These are phyloP conservation scores for Dorcoceras hygrometricum DNA, from an alignment of 257 asterid species.

Conservation along the genomic window DNA sequence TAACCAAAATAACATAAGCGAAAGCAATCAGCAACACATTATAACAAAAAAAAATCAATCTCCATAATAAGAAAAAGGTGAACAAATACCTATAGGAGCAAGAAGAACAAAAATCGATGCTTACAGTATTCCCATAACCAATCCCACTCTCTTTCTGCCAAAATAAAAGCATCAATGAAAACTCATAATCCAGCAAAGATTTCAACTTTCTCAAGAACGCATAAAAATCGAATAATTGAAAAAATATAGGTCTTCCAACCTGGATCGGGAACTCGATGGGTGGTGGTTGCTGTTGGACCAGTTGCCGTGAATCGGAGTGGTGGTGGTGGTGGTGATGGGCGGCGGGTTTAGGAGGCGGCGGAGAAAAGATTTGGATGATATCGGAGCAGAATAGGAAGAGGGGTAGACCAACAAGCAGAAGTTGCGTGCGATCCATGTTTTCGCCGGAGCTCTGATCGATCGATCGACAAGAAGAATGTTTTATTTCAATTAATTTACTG, in stretches of 20 bases:
- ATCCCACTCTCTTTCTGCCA: conserved; percentile 57
- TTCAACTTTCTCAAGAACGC: not conserved
- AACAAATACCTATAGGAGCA: conserved; percentile 73
- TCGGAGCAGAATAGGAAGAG: conserved; percentile 84
- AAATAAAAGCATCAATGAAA: not conserved
- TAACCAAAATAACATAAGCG: conserved; percentile 11
- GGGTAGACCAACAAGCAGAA: conserved; percentile 73
- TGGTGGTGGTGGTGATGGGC: conserved; percentile 39
- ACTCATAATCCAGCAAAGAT: not conserved
- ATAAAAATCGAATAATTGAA: conserved; percentile 4
- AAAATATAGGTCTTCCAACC: conserved; percentile 35
- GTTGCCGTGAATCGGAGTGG: conserved; percentile 35
- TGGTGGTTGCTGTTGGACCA: conserved; percentile 50
- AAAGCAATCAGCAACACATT: not conserved
- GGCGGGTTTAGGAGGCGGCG: conserved; percentile 67
- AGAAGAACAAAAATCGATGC: conserved; percentile 83
- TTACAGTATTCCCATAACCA: conserved; percentile 81
- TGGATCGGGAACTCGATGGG: conserved; percentile 61
- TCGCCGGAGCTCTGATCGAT: conserved; percentile 28
- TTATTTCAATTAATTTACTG: too few species aligned
- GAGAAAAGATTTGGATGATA: conserved; percentile 64
- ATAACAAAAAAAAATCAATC: conserved; percentile 9
- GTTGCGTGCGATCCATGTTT: conserved; percentile 80
- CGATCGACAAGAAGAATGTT: too few species aligned
- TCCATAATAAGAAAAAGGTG: not conserved